Evolutionary conservation across 495 filamentous ascomycete genomes (phyloP).

Genomic region (Immersiella caudata): DNA sequence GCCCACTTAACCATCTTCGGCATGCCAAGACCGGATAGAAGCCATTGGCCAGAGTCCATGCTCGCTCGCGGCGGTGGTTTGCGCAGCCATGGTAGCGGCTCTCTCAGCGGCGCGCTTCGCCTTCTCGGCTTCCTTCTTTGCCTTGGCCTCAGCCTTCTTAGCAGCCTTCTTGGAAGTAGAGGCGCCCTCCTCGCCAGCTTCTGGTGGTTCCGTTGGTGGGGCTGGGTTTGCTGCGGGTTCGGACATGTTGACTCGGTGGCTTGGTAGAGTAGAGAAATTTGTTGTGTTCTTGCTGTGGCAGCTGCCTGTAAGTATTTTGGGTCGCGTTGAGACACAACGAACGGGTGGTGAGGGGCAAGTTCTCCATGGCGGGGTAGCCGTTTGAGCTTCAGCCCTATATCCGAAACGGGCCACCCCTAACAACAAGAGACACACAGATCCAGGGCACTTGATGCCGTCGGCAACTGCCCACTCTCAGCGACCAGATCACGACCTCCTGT

Average conservation of each 20-base stretch:
- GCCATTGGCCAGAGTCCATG: slow-evolving; percentile 41
- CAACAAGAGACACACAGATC: no score
- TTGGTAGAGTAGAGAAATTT: not conserved
- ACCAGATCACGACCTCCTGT: no score
- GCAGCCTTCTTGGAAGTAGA: slow-evolving; percentile 57
- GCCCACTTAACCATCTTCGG: no score
- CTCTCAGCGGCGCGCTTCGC: slow-evolving; percentile 54
- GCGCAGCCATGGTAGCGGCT: slow-evolving; percentile 46
- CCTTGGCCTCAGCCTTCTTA: slow-evolving; percentile 60
- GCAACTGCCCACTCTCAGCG: no score
- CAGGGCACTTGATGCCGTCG: no score
- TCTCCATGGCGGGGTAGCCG: slow-evolving; percentile 27
- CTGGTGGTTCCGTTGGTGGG: slow-evolving; percentile 27
- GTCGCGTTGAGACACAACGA: slow-evolving; percentile 15
- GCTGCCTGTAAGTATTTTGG: not conserved
- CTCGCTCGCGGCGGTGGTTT: slow-evolving; percentile 57
- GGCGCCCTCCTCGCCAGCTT: slow-evolving; percentile 31
- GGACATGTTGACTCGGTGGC: slow-evolving; percentile 25
- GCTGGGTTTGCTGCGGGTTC: slow-evolving; percentile 25
- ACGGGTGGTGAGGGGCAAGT: slow-evolving; percentile 25
- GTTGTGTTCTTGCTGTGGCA: not conserved
- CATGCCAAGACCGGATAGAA: no score
- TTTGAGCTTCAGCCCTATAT: slow-evolving; percentile 12
- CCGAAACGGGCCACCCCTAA: slow-evolving; percentile 18
- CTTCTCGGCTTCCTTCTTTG: slow-evolving; percentile 57